Base-by-base conservation (phyloP, 2,329 filamentous ascomycete species). In the Xylariaceae sp. region DNA sequence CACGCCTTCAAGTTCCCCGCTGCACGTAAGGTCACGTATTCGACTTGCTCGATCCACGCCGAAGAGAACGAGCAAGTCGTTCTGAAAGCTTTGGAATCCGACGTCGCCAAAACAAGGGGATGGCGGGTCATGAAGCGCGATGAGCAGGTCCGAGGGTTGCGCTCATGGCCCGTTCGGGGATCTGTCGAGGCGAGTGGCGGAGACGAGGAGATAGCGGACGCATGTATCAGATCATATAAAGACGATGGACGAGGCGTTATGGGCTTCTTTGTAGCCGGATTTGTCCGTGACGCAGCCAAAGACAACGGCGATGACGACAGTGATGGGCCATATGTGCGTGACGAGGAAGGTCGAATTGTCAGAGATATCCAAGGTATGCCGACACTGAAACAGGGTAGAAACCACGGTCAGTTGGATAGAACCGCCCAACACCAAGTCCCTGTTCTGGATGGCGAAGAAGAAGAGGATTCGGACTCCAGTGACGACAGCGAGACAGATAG, bases 191-290 rank as follows among this genome's bases (percentile, higher is more conserved):
- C 71, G 28, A 68, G 70, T 51, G 13, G 55, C 4, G 75, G 73
- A 1, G 67, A 80, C 38, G 58, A 71, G 31, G 64, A 71, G 3
- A 61, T 87, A 1, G 78, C 82, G 4, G 83, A 91, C 19, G 86
- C 77, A 3, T 95, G 89, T 57, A 84, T 96, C 42, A 74, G 91
- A 44, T 87, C 88, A 24, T 83, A 86, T 62, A 87, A 90, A 53
- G 86, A 81, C 19, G 89, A 91, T 52, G 83, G 82, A 9, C 79
- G 85, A 48, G 89, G 89, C 0, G 87, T 90, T 1, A 95, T 96
- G 78, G 91, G 93, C 0, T 97, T 98, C 65, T 98, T 98, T 55
- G 87, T 96, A 16, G 89, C 81, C n/a, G 88, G 77, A 0, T 95
- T 98, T 64, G 76, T 88, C 3, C 73, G 87, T 39, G 78, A 85